Base-by-base conservation (phyloP, 2,329 filamentous ascomycete genomes). In the Colletotrichum plurivorum region DNA sequence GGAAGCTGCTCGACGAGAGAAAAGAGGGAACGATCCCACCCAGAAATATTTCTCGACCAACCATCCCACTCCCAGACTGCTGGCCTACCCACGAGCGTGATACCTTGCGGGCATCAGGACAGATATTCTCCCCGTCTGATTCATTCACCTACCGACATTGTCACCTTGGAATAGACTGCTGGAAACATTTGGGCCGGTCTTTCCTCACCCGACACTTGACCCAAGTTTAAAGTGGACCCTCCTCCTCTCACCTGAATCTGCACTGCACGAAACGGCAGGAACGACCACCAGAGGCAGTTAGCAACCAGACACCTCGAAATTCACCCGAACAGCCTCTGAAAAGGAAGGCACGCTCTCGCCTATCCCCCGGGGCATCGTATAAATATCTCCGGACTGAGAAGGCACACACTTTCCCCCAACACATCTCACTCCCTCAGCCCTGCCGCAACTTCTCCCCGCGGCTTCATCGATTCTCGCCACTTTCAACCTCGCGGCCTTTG, bases 11-110 rank as follows among this genome's bases (percentile, higher is more conserved):
- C 65, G 41, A 53, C 65, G 39, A 52, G 39, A 64, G 31, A 57
- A 12, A 27, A 43, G 39, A 49, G 36, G 36, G 39, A 43, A 59
- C 66, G 49, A 69, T 27, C 56, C 41, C 22, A 10, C 41, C n/a
- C 41, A 54, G 43, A 51, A 60, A 48, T 9, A 36, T 36, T 2
- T 39, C 36, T 60, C 62, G 49, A 66, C 20, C 54, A 65, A 46
- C 18, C 59, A 53, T 64, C 46, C 36, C 55, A 60, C 56, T 36
- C 31, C 10, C 31, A 36, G 16, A 55, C 62, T 66, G 39, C 59
- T 60, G 54, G 27, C 36, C 62, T 60, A 56, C 36, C 62, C 55
- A 56, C 55, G 43, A 69, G 62, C 62, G 66, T 66, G 27, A 60
- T 51, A 69, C 61, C 66, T 69, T 60, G 62, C 18, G 39, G 49